Evolutionary conservation across 176 grass and related monocot genomes (phyloP), one percentile per base, ranked within the genome.

Genomic region (Oryza longistaminata): DNA sequence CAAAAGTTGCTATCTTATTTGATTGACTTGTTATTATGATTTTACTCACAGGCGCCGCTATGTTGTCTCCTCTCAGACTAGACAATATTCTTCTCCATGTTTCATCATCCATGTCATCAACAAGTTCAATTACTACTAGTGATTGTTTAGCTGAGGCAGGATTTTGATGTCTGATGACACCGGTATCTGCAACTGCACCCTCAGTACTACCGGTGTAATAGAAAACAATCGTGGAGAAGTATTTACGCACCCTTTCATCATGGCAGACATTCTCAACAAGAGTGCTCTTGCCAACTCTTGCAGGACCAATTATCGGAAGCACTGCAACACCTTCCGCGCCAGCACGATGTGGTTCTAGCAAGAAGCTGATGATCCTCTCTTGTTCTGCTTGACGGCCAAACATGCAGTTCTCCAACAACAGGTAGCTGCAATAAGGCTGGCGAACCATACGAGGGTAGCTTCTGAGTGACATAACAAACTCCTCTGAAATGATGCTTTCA

Each of bases 281-380:
- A 15, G 52, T 85, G 43, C 62, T 85, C 73, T 78, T 85, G 5
- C 83, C 83, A 35, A 58, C 33, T 69, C 19, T 39, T 39, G 2
- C 2, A 5, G 67, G 33, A 0, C 67, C 67, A 39, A 69, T 19
- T 4, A 69, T 39, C 17, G 67, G 33, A 2, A 69, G 17, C 3
- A 69, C 33, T 5, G 16, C 31, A 0, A 21, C 7, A 2, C 35
- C 27, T 39, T 37, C 33, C 3, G 12, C 15, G 1, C 33, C 16
- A 21, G 2, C 7, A 69, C 8, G 3, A 8, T 21, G 16, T 9
- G 7, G 3, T 0, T 39, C 16, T 7, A 69, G 3, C 67, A 69
- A 21, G 67, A 69, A 69, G 33, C 1, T 21, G 16, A 69, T 5
- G 7, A 69, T 5, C 34, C 16, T 33, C 35, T 69, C 67, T 1